Conservation (phyloP, 164 flowering plant genomes). For the Berberis vulgaris region DNA sequence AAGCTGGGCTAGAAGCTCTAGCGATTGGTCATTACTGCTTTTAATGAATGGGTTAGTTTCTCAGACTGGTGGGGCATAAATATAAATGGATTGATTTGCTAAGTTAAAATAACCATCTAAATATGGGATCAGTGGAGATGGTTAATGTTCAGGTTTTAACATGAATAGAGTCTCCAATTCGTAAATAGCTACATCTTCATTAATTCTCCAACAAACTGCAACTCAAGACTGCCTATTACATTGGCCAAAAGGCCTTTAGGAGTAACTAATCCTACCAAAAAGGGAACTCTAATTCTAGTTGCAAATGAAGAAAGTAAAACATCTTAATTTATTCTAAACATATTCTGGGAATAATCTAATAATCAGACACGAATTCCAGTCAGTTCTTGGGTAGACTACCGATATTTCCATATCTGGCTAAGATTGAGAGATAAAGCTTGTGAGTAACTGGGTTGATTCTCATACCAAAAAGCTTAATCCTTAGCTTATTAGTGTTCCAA, state of each 20-base stretch:
- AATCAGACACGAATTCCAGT: not conserved
- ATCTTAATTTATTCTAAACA: too few relatives aligned
- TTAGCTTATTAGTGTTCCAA: conserved; percentile 69
- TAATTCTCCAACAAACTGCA: too few relatives aligned
- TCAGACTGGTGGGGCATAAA: not conserved
- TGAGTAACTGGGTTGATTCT: conserved; percentile 93
- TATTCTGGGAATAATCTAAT: too few relatives aligned
- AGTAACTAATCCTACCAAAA: too few relatives aligned
- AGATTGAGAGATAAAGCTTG: conserved; percentile 69
- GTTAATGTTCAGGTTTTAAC: conserved; percentile 16
- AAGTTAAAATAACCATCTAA: conserved; percentile 2
- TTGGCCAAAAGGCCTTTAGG: too few relatives aligned
- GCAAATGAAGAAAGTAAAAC: too few relatives aligned
- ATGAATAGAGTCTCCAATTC: conserved; percentile 28
- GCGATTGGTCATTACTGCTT: conserved; percentile 17
- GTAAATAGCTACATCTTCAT: not conserved
- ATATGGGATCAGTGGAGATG: too few relatives aligned
- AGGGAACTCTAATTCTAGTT: too few relatives aligned
- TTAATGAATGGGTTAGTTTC: conserved; percentile 14
- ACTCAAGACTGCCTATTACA: too few relatives aligned
- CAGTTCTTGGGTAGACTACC: conserved; percentile 32
- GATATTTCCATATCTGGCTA: conserved; percentile 65
- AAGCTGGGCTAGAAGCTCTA: conserved; percentile 54
- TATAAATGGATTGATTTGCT: conserved; percentile 5
- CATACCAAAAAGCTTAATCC: conserved; percentile 64